Evolutionary conservation across 2,329 filamentous ascomycete species (phyloP).

Genomic region (Ophiognomonia clavigignenti-juglandacearum): DNA sequence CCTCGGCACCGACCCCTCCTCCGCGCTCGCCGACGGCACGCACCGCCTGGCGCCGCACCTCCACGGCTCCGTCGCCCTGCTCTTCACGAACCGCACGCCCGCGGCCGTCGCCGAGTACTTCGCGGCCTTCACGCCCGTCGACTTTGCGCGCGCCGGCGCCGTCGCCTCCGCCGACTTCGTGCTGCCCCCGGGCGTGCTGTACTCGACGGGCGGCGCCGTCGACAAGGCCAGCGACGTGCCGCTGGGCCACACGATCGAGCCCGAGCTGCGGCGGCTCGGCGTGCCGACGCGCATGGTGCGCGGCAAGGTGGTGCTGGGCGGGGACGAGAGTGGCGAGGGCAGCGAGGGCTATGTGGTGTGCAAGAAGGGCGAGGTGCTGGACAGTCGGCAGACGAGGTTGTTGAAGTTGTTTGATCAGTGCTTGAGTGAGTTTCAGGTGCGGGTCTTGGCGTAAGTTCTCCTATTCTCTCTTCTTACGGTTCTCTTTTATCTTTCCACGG

Average conservation of each 20-base stretch:
- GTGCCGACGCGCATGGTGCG: constrained; percentile 85
- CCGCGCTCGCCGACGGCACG: constrained; percentile 76
- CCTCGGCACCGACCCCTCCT: constrained; percentile 71
- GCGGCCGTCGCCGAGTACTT: constrained; percentile 69
- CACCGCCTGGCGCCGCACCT: constrained; percentile 66
- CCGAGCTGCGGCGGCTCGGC: constrained; percentile 80
- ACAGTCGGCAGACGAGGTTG: constrained; percentile 87
- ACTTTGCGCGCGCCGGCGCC: constrained; percentile 87
- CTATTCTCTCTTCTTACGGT: not conserved
- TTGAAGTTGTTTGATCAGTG: constrained; percentile 91
- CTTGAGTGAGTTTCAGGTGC: constrained; percentile 84
- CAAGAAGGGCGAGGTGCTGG: constrained; percentile 76
- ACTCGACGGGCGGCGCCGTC: constrained; percentile 75
- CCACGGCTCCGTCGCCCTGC: constrained; percentile 77
- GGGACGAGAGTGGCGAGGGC: constrained; percentile 48
- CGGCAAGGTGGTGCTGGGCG: constrained; percentile 74
- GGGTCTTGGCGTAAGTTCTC: constrained; percentile 62
- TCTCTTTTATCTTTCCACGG: not conserved
- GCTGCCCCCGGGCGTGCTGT: constrained; percentile 78
- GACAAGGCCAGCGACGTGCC: constrained; percentile 77
- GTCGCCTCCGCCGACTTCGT: constrained; percentile 69
- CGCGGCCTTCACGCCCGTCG: constrained; percentile 64
- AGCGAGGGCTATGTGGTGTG: constrained; percentile 68
- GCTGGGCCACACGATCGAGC: constrained; percentile 83
- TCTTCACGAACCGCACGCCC: constrained; percentile 79